A percentile compares a stretch with the other conserved stretches of the same genome.
Conservation (phyloP, 2,329 filamentous ascomycete species). For the Cercospora sp. region DNA sequence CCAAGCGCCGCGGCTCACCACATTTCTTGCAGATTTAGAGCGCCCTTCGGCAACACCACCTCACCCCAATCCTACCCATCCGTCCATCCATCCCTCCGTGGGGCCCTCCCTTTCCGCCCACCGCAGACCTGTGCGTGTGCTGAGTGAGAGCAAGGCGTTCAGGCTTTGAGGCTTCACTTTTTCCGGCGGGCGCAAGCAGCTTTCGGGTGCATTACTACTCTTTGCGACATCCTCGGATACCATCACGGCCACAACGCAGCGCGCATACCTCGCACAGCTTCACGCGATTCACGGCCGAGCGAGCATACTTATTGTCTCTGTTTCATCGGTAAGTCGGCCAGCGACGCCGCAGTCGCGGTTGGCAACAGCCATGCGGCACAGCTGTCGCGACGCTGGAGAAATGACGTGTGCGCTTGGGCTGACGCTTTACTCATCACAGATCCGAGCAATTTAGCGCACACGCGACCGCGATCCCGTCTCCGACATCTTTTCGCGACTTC, state of each 20-base stretch:
- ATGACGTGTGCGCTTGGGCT: constrained; percentile 15
- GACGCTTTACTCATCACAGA: constrained; percentile 15
- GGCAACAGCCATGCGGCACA: constrained; percentile 1
- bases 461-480: constrained; percentile 27
- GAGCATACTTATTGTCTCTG: constrained; percentile 35
- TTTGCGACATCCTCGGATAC: background rate
- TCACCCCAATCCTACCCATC: background rate
- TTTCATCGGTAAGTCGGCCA: constrained; percentile 31
- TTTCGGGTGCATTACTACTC: constrained; percentile 9
- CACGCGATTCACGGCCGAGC: constrained; percentile 36
- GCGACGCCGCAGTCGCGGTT: constrained; percentile 5
- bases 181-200: constrained; percentile 23
- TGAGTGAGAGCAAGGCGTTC: constrained; percentile 20
- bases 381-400: background rate
- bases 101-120: background rate
- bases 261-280: background rate
- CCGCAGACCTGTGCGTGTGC: background rate
- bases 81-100: background rate
- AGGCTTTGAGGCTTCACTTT: constrained; percentile 8
- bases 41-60: constrained; percentile 19
- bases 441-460: constrained; percentile 27
- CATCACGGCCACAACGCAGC: background rate
- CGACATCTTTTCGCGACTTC: constrained; percentile 20
- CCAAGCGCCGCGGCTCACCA: constrained; percentile 23
- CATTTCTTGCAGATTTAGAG: constrained; percentile 27